Base-by-base conservation (phyloP, 2,329 filamentous ascomycete genomes). In the Epichloe sp. region DNA sequence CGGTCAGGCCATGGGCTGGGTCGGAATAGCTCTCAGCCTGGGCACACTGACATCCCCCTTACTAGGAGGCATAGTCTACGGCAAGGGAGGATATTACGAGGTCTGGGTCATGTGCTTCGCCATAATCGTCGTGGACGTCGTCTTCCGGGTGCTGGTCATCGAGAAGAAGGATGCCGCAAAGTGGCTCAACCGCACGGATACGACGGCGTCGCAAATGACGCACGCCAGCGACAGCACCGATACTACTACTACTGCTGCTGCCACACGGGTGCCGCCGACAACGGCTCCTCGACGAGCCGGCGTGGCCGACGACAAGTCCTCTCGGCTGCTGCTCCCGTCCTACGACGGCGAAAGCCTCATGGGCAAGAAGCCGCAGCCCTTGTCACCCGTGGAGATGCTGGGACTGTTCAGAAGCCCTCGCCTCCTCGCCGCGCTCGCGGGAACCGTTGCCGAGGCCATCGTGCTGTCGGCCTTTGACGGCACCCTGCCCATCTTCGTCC, bases 31-130 rank as follows among this genome's bases (percentile, higher is more conserved):
- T 4, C 58, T 60, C n/a, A 65, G 64, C 47, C 48, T 64, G n/a
- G 64, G 61, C 21, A 60, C 64, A 38, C 53, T 68, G 14, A 49
- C 54, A 2, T 64, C 65, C 14, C 65, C 65, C 38, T 50, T 66
- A 3, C 55, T 67, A 2, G 65, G 65, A 14, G 65, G 65, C 36
- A 54, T 68, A 4, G 63, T 66, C 3, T 67, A 65, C 44, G 58
- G 58, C 17, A 58, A 57, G 17, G 63, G 59, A 3, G 65, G 63
- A 2, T 67, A 67, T 52, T 65, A 64, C 52, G 49, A 62, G 15
- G 63, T 68, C 23, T 68, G 65, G 53, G 59, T 60, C 26, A 65
- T 68, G 60, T 67, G 65, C 47, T 67, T 67, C 49, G 65, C 62
- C 8, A 56, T 68, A 2, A 57, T 68, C 35, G 61, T 58, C 3